Evolutionary conservation across 2,329 filamentous ascomycete species (phyloP).

Genomic region (Claviceps monticola): DNA sequence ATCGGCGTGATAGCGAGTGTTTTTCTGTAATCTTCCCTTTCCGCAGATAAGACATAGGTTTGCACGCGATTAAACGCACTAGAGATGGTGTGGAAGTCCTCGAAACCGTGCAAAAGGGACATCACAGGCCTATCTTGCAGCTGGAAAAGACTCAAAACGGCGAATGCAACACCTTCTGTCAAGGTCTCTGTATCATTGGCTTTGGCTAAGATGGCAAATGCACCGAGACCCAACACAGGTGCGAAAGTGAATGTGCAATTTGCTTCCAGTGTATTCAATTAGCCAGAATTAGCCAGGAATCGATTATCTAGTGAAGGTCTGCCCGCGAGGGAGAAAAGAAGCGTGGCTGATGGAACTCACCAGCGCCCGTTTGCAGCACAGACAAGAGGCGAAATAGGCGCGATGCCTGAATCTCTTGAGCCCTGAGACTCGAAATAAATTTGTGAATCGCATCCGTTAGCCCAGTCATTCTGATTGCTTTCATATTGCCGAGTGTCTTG

Average conservation of each 20-base stretch:
- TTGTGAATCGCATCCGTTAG: constrained; percentile 19
- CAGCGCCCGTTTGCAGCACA: constrained; percentile 3
- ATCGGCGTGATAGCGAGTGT: neutral
- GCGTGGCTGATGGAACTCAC: neutral
- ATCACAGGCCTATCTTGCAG: constrained; percentile 11
- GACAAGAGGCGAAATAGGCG: constrained; percentile 12
- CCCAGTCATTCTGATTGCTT: constrained; percentile 28
- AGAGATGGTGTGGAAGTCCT: constrained; percentile 10
- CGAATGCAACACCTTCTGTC: constrained; percentile 10
- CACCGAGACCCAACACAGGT: constrained; percentile 10
- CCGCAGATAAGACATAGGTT: constrained; percentile 9
- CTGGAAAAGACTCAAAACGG: constrained; percentile 10
- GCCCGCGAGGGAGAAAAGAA: neutral
- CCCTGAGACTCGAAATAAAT: constrained; percentile 20
- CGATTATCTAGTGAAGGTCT: neutral
- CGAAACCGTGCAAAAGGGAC: constrained; percentile 9
- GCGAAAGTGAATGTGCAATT: constrained; percentile 7
- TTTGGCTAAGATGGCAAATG: constrained; percentile 8
- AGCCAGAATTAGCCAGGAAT: constrained; percentile 1
- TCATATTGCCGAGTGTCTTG: constrained; percentile 18
- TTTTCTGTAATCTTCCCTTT: constrained; percentile 8
- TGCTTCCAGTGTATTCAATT: constrained; percentile 5
- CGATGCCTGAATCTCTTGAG: constrained; percentile 21
- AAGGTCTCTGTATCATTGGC: constrained; percentile 6
- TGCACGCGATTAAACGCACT: constrained; percentile 12